These are phyloP conservation scores for Litchi chinensis DNA, from an alignment of 345 rosid species.

Conservation along the genomic window DNA sequence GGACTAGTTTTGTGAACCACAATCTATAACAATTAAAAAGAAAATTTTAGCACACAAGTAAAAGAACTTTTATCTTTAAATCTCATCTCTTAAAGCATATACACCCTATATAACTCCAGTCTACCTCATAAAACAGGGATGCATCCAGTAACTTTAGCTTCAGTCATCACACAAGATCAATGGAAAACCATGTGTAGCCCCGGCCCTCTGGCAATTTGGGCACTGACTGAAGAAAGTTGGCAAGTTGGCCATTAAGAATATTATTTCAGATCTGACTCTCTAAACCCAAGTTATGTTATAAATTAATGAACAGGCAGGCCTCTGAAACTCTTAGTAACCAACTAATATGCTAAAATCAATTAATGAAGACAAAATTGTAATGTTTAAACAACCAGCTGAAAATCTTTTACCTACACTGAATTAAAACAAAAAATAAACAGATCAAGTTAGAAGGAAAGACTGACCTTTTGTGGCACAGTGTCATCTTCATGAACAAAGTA, in stretches of 20 bases:
- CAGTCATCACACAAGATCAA: neutral
- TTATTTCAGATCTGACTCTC: neutral
- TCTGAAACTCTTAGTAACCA: neutral
- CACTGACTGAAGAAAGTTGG: neutral
- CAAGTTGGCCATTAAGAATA: neutral
- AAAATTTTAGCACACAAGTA: constrained; percentile 1
- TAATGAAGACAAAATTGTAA: neutral
- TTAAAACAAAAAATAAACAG: neutral
- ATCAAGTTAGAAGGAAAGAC: constrained; percentile 7
- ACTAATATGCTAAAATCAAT: neutral
- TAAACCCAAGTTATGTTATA: neutral
- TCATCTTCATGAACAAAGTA: constrained; percentile 87
- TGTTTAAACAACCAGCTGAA: neutral
- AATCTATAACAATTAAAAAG: constrained; percentile 41
- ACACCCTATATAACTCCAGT: neutral
- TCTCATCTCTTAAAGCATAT: constrained; percentile 2
- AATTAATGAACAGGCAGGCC: neutral
- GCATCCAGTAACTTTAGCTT: constrained; percentile 1
- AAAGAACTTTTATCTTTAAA: neutral
- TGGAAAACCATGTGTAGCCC: neutral
- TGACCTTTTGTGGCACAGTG: constrained; percentile 78
- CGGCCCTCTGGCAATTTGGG: neutral
- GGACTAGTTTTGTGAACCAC: constrained; percentile 77
- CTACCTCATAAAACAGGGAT: constrained; percentile 2
- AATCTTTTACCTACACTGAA: neutral